phyloP scores from a whole-genome alignment of 2,329 filamentous ascomycete species.

The Stemphylium beticola region DNA sequence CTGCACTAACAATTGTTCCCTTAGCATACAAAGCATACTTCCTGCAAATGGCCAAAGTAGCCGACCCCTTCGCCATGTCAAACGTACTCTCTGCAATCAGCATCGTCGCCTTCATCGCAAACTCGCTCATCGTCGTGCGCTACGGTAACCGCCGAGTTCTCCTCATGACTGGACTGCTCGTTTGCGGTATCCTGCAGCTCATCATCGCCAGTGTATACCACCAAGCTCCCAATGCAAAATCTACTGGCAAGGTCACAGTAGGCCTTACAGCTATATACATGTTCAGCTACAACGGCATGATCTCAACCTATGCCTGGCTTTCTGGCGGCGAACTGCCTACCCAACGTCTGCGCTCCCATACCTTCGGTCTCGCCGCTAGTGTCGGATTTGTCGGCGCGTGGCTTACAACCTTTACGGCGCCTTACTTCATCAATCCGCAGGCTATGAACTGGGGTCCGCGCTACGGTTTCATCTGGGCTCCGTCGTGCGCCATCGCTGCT shows the following conservation, averaged over 20 bases:
- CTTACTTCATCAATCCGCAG: slow-evolving; percentile 65
- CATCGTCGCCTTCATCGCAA: slow-evolving; percentile 63
- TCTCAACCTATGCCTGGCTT: slow-evolving; percentile 64
- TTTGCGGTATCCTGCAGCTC: slow-evolving; percentile 63
- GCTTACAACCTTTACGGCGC: slow-evolving; percentile 64
- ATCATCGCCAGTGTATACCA: slow-evolving; percentile 62
- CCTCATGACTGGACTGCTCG: slow-evolving; percentile 57
- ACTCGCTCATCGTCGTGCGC: slow-evolving; percentile 59
- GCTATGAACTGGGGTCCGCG: slow-evolving; percentile 64
- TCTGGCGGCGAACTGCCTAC: slow-evolving; percentile 64
- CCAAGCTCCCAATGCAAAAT: slow-evolving; percentile 44
- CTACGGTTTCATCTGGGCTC: slow-evolving; percentile 64
- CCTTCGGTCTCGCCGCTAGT: slow-evolving; percentile 61
- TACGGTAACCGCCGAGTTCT: slow-evolving; percentile 62
- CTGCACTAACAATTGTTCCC: background rate
- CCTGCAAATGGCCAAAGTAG: slow-evolving; percentile 64
- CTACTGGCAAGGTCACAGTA: slow-evolving; percentile 57
- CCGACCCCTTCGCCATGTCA: slow-evolving; percentile 62
- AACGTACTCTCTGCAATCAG: slow-evolving; percentile 63
- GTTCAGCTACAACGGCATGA: slow-evolving; percentile 61
- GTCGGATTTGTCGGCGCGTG: slow-evolving; percentile 62
- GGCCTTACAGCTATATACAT: slow-evolving; percentile 62
- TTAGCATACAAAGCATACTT: slow-evolving; percentile 60
- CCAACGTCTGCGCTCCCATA: slow-evolving; percentile 62
- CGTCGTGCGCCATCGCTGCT: slow-evolving; percentile 40